Conservation (phyloP, 2,329 filamentous ascomycete genomes). For the Chrysosporium queenslandicum region DNA sequence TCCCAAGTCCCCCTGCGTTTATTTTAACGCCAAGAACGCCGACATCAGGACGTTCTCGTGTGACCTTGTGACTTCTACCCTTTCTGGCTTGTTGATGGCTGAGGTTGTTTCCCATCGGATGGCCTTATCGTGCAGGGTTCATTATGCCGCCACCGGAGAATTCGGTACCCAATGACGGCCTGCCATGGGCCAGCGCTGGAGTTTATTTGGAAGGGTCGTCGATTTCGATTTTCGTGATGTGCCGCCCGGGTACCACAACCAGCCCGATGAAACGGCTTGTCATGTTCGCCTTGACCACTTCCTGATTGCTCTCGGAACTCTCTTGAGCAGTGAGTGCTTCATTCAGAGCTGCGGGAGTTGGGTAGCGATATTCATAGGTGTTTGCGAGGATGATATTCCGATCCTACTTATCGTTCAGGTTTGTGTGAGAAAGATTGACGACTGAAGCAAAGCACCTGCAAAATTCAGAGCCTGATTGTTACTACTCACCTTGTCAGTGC, state of each 20-base stretch:
- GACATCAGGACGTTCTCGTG: background rate
- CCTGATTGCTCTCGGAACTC: conserved; percentile 11
- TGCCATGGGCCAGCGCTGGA: background rate
- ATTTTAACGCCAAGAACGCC: conserved; percentile 3
- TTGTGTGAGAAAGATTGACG: background rate
- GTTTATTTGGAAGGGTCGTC: conserved; percentile 42
- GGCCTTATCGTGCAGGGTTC: conserved; percentile 1
- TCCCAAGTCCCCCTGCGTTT: background rate
- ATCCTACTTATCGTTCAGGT: conserved; percentile 46
- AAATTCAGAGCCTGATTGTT: background rate
- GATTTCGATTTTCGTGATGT: conserved; percentile 79
- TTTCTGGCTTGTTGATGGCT: background rate
- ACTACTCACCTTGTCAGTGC: conserved; percentile 73
- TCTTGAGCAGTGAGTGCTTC: conserved; percentile 29
- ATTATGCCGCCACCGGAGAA: background rate
- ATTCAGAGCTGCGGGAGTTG: conserved; percentile 44
- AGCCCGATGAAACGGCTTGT: conserved; percentile 77
- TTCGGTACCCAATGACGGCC: background rate
- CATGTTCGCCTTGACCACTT: conserved; percentile 52
- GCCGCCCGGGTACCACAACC: conserved; percentile 75
- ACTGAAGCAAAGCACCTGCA: background rate
- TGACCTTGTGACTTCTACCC: conserved; percentile 1
- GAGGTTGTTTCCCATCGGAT: background rate
- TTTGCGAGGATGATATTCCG: conserved; percentile 76
- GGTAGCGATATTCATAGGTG: conserved; percentile 81